Conservation (phyloP, 768 basidiomycete genomes). For the Amanita polypyramis region DNA sequence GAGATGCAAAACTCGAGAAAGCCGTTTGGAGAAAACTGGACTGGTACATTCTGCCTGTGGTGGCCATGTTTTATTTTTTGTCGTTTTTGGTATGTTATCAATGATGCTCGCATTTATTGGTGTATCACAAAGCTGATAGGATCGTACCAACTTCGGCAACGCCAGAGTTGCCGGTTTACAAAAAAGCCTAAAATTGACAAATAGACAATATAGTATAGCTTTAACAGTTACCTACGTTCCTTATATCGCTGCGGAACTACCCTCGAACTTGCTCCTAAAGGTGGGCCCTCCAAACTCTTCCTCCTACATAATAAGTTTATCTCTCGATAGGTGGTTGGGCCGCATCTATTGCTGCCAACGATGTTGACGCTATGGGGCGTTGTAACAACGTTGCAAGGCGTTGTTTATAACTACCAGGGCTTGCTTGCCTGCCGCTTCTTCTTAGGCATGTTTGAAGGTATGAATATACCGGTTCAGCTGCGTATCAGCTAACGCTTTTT, state of each 20-base stretch:
- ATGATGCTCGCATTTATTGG: neutral
- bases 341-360: constrained; percentile 46
- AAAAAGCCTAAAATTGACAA: constrained; percentile 37
- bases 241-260: constrained; percentile 49
- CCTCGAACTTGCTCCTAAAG: constrained; percentile 51
- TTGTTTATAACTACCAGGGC: constrained; percentile 33
- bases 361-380: constrained; percentile 64
- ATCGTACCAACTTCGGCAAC: constrained; percentile 47
- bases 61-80: constrained; percentile 39
- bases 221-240: constrained; percentile 41
- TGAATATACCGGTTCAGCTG: neutral
- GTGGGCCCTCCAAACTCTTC: constrained; percentile 12
- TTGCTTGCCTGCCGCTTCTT: constrained; percentile 41
- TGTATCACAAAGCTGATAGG: constrained; percentile 17
- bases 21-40: constrained; percentile 41
- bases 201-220: constrained; percentile 38
- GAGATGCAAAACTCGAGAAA: constrained; percentile 25
- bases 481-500: neutral
- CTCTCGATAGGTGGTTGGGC: constrained; percentile 33
- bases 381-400: constrained; percentile 52
- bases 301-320: constrained; percentile 6
- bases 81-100: constrained; percentile 36
- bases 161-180: constrained; percentile 55
- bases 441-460: constrained; percentile 40
- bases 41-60: constrained; percentile 34